Evolutionary conservation across 768 basidiomycete genomes (phyloP).

Genomic region (Agaricus bisporus): DNA sequence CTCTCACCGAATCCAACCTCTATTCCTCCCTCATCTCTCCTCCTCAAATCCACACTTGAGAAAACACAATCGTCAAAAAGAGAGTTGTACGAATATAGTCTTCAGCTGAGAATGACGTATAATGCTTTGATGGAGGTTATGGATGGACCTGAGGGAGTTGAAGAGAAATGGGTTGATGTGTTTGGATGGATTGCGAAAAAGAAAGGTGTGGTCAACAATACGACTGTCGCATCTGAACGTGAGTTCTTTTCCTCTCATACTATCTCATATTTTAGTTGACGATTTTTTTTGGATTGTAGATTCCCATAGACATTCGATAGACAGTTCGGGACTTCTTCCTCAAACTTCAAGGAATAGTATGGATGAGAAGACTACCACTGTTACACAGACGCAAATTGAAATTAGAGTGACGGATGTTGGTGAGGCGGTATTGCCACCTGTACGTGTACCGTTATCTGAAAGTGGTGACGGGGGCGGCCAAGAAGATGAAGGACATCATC

Average conservation of each 20-base stretch:
- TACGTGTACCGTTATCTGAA: not conserved
- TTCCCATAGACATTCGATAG: conserved; percentile 4
- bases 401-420: too few relatives aligned
- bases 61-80: conserved; percentile 36
- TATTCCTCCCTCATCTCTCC: conserved; percentile 32
- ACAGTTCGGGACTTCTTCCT: not conserved
- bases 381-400: not conserved
- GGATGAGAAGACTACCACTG: conserved; percentile 3
- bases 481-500: not conserved
- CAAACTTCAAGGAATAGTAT: not conserved
- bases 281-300: not conserved
- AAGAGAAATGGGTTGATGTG: conserved; percentile 73
- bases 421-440: not conserved
- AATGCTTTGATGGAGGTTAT: conserved; percentile 75
- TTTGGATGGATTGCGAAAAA: conserved; percentile 81
- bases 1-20: conserved; percentile 19
- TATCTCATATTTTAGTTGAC: too few relatives aligned
- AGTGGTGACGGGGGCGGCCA: not conserved
- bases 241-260: not conserved
- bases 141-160: conserved; percentile 82
- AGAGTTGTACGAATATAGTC: conserved; percentile 67
- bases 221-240: conserved; percentile 10
- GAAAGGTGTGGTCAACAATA: conserved; percentile 21
- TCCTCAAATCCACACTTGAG: conserved; percentile 21
- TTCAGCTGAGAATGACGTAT: conserved; percentile 85